Evolutionary conservation across 2,329 filamentous ascomycete genomes (phyloP).

Genomic region (Apiospora marii): DNA sequence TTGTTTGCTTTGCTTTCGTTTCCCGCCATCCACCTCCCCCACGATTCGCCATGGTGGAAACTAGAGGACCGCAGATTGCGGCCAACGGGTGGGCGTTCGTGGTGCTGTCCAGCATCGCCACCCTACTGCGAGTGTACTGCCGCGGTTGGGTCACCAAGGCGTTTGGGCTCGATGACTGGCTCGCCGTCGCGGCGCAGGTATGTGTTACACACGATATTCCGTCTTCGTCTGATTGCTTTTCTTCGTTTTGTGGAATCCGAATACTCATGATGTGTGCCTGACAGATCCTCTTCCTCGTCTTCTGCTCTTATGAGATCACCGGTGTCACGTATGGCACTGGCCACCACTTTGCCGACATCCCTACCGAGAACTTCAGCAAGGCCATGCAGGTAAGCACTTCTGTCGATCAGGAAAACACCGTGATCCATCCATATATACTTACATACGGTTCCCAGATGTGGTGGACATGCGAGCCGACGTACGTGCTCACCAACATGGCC

Average conservation of each 20-base stretch:
- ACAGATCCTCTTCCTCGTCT: constrained; percentile 37
- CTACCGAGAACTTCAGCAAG: constrained; percentile 31
- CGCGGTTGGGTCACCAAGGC: constrained; percentile 43
- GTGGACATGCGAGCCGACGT: constrained; percentile 53
- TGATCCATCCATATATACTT: constrained; percentile 23
- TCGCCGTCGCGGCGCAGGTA: constrained; percentile 44
- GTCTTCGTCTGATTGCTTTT: not conserved
- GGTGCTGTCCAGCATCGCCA: constrained; percentile 43
- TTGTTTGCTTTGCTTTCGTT: not conserved
- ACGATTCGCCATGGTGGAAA: constrained; percentile 21
- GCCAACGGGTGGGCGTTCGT: constrained; percentile 44
- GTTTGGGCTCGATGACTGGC: constrained; percentile 44
- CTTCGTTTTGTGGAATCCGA: not conserved
- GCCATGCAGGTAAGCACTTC: constrained; percentile 42
- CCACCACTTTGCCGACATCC: constrained; percentile 34
- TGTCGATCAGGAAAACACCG: not conserved
- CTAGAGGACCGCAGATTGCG: constrained; percentile 37
- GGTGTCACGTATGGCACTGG: constrained; percentile 42
- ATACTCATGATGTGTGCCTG: not conserved
- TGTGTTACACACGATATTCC: not conserved
- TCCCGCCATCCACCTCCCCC: not conserved
- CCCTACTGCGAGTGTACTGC: constrained; percentile 42
- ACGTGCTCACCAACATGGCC: constrained; percentile 46
- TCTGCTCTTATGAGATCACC: constrained; percentile 38
- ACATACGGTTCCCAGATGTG: constrained; percentile 36